Conservation (phyloP, 176 grass and related monocot genomes). For the Carex littledalei region DNA sequence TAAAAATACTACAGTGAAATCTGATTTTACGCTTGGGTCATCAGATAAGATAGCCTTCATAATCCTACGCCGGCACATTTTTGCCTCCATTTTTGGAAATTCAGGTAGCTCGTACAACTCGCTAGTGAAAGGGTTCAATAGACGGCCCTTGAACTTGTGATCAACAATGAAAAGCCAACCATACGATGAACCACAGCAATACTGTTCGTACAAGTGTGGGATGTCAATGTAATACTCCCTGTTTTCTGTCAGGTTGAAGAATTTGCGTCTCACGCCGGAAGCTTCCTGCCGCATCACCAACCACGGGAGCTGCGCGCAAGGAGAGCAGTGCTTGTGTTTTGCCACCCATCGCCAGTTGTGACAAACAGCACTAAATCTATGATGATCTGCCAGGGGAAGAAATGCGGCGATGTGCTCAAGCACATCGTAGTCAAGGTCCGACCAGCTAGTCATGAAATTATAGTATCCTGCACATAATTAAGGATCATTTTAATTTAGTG, state of each 20-base stretch:
- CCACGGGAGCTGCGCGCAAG: not conserved
- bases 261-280: not conserved
- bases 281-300: not conserved
- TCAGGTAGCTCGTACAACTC: not conserved
- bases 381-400: not conserved
- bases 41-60: not conserved
- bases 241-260: slow-evolving; percentile 19
- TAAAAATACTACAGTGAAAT: slow-evolving; percentile 6
- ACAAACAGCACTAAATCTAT: slow-evolving; percentile 12
- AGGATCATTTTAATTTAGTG: not conserved
- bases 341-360: not conserved
- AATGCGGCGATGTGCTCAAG: not conserved
- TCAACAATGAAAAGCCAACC: slow-evolving; percentile 22
- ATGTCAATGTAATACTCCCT: slow-evolving; percentile 4
- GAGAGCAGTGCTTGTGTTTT: not conserved
- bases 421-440: not conserved
- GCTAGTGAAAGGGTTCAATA: slow-evolving; percentile 13
- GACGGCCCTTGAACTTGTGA: not conserved
- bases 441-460: not conserved
- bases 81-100: not conserved
- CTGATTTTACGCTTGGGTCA: not conserved
- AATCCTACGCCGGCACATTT: not conserved
- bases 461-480: not conserved
- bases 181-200: not conserved
- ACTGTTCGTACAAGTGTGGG: slow-evolving; percentile 4